A percentile compares a stretch with the other conserved stretches of the same genome.
phyloP scores from a whole-genome alignment of 192 early-diverging fungal genomes.

The Coemansia sp. region DNA sequence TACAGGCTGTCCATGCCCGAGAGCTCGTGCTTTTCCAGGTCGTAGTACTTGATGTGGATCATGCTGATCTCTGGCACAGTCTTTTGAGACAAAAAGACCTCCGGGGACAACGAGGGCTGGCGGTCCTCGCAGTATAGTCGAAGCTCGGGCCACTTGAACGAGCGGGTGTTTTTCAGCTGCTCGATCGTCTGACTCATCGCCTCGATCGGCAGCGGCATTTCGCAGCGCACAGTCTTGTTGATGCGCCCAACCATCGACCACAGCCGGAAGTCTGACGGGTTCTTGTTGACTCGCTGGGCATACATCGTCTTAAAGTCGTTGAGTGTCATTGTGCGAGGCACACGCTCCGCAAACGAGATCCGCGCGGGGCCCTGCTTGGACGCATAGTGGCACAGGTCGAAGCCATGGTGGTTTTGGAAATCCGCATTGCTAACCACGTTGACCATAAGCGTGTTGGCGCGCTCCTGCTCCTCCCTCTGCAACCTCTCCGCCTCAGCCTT shows the following conservation, averaged over 20 bases:
- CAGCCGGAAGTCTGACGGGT: slow-evolving; percentile 61
- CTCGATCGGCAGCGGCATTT: slow-evolving; percentile 52
- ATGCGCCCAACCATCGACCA: slow-evolving; percentile 87
- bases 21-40: slow-evolving; percentile 58
- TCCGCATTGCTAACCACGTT: slow-evolving; percentile 65
- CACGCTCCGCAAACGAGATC: slow-evolving; percentile 28
- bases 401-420: slow-evolving; percentile 70
- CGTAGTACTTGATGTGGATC: slow-evolving; percentile 85
- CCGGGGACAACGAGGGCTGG: slow-evolving; percentile 6
- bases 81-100: slow-evolving; percentile 5
- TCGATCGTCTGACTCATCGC: slow-evolving; percentile 23
- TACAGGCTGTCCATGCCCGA: slow-evolving; percentile 59
- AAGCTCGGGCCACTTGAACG: slow-evolving; percentile 34
- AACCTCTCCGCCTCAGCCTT: slow-evolving; percentile 54
- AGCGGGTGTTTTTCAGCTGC: slow-evolving; percentile 32
- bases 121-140: slow-evolving; percentile 54
- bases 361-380: slow-evolving; percentile 42
- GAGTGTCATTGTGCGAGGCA: slow-evolving; percentile 31
- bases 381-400: slow-evolving; percentile 82
- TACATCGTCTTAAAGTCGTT: slow-evolving; percentile 54
- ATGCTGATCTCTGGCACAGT: slow-evolving; percentile 38
- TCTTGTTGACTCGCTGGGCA: slow-evolving; percentile 42
- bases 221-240: slow-evolving; percentile 88
- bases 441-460: slow-evolving; percentile 44
- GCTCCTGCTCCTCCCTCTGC: slow-evolving; percentile 67